Evolutionary conservation across 129 eudicot genomes (phyloP), one percentile per base, ranked within the genome.

Genomic region (Kitagawia praeruptora): DNA sequence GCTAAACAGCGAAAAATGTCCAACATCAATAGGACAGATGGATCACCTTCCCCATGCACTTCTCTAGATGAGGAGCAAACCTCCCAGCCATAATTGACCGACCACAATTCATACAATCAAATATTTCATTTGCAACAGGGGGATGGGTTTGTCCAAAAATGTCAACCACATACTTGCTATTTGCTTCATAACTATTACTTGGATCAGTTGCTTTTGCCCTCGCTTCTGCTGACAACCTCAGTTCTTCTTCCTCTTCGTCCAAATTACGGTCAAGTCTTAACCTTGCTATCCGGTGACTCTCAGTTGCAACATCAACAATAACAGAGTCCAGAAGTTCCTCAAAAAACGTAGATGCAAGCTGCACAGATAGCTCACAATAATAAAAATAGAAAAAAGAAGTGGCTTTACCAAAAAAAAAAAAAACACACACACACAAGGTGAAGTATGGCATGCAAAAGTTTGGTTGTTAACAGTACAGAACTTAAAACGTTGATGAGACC

Each of bases 141-240:
- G 98, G 98, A 84, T 94, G 98, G n/a, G 96, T 91, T 88, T 94
- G 98, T 69, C 98, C 97, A 40, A 94, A 94, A 79, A 94, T 92
- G 83, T 94, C 98, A 34, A 94, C 96, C 10, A 89, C 89, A 63
- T 91, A 92, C 81, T 94, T 94, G 85, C 96, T 80, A 85, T 86
- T 90, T 76, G 90, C 77, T 91, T 92, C 98, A 69, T 78, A 75
- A 72, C 86, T 87, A 74, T 91, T 88, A 74, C 89, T 92, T 14
- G 97, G 93, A 83, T 94, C 96, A 31, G 97, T 88, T 70, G 91
- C 85, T 84, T 83, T 93, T 37, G 97, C 97, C 84, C 96, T 84
- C 9, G 98, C 98, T 72, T 94, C 83, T 69, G 89, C 93, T 8
- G 98, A 94, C 69, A 94, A 76, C 87, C 92, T 90, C 70, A 94